Conservation (phyloP, 495 filamentous ascomycete genomes). For the Aspergillus baeticus region DNA sequence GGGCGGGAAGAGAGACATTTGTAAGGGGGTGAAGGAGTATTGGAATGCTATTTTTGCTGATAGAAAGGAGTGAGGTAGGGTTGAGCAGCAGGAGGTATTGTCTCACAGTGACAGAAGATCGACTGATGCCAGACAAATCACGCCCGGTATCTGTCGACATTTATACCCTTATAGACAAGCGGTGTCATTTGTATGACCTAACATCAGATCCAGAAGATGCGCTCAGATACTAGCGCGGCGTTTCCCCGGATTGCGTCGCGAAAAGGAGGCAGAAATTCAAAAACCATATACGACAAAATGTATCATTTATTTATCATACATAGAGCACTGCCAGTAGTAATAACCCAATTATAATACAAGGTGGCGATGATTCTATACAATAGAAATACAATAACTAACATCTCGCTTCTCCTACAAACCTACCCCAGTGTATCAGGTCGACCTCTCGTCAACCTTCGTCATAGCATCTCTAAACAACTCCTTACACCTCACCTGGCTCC, state of each 20-base stretch:
- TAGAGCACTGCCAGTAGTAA: background rate
- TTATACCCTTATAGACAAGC: too few species aligned
- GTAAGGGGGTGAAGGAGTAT: conserved; percentile 25
- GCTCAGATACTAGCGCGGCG: too few species aligned
- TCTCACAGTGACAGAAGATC: too few species aligned
- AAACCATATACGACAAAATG: background rate
- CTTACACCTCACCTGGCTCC: conserved; percentile 76
- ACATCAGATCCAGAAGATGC: too few species aligned
- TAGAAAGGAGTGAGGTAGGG: background rate
- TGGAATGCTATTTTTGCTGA: conserved; percentile 28
- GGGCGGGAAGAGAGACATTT: conserved; percentile 30
- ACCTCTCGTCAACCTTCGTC: conserved; percentile 33
- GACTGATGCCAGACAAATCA: too few species aligned
- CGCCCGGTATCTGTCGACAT: too few species aligned
- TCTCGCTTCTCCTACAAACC: too few species aligned
- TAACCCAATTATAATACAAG: background rate
- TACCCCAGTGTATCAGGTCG: background rate
- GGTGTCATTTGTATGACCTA: too few species aligned
- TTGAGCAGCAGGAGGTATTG: background rate
- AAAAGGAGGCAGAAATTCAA: too few species aligned
- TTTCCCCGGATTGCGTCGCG: too few species aligned
- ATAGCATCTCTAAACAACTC: conserved; percentile 75
- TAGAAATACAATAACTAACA: conserved; percentile 1
- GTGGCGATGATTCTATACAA: background rate
- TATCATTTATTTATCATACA: background rate